Base-by-base conservation (phyloP, 352 stramenopile species). In the Pythium diclinum region DNA sequence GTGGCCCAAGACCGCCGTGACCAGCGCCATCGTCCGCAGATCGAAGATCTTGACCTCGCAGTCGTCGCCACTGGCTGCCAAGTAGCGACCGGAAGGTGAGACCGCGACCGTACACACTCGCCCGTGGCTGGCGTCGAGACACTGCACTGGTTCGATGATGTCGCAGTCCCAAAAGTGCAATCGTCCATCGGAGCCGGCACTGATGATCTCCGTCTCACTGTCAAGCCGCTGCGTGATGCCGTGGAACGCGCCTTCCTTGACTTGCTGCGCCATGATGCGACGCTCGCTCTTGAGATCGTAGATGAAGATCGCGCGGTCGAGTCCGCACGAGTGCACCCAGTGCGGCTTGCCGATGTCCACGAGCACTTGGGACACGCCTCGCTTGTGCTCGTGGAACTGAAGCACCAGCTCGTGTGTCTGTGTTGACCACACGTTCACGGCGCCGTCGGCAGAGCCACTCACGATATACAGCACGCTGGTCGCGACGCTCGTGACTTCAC, bases 121-220 rank as follows among this genome's bases (percentile, higher is more conserved):
- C 9, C 81, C 58, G 13, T 74, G 71, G 61, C 74, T 77, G 3
- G 72, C 61, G 30, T 92, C 79, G 0, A 93, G 52, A 6, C 65
- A 56, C 42, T 81, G 64, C 16, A 97, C 88, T 1, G 89, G 87
- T 0, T 97, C 87, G 7, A 75, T 63, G 38, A 93, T 75, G 68
- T 97, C 92, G 65, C 87, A 96, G 74, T 97, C 91, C 92, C 91
- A 98, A 48, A 91, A 84, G 25, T 96, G 81, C 9, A 97, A 52
- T 13, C 87, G 71, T 0, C 92, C 92, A 59, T 95, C 84, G 8
- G 83, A 73, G 38, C 91, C 87, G 42, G 78, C 84, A 0, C 88
- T 97, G 49, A 97, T 74, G 62, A 97, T 88, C 78, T 98, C 92
- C 42, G 85, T 91, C 71, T 97, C 91, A 61, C 82, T 91, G 65